Percentiles rank a stretch among this genome's conserved stretches.
Evolutionary conservation across 2,329 filamentous ascomycete genomes (phyloP).

Genomic region (Verticillium tricorpus): DNA sequence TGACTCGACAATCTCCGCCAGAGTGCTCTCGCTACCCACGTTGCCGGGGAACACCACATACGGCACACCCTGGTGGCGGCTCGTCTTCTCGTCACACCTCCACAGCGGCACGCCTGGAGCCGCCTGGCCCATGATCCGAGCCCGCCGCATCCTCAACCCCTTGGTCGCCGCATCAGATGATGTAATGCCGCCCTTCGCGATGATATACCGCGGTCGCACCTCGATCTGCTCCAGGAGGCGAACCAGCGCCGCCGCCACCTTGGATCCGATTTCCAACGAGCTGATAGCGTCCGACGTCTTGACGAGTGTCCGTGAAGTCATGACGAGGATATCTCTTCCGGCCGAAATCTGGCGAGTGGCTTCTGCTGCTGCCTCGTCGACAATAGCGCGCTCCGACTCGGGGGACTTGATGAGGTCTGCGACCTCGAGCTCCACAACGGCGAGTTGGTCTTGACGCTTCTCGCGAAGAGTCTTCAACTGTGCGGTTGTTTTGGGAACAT

Average conservation of each 20-base stretch:
- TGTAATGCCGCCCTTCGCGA: slow-evolving; percentile 58
- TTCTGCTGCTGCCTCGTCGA: slow-evolving; percentile 14
- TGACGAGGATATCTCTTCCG: slow-evolving; percentile 51
- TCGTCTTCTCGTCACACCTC: slow-evolving; percentile 49
- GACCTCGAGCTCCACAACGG: slow-evolving; percentile 15
- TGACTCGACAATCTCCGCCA: slow-evolving; percentile 36
- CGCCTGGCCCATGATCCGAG: slow-evolving; percentile 52
- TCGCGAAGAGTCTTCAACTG: slow-evolving; percentile 14
- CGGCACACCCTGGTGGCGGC: slow-evolving; percentile 44
- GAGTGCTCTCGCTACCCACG: slow-evolving; percentile 44
- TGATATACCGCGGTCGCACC: slow-evolving; percentile 48
- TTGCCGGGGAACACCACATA: slow-evolving; percentile 58
- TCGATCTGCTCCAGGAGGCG: slow-evolving; percentile 40
- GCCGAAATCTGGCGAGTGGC: slow-evolving; percentile 23
- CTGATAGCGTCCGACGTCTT: slow-evolving; percentile 36
- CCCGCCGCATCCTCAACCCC: slow-evolving; percentile 47
- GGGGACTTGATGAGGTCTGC: slow-evolving; percentile 7
- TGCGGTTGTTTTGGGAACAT: slow-evolving; percentile 55
- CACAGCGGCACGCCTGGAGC: slow-evolving; percentile 54
- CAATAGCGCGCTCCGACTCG: slow-evolving; percentile 3
- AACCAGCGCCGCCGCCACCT: slow-evolving; percentile 47
- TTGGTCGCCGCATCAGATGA: slow-evolving; percentile 55
- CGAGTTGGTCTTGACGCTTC: slow-evolving; percentile 10
- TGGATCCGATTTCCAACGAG: slow-evolving; percentile 49
- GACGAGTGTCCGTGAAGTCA: slow-evolving; percentile 53